Evolutionary conservation across 176 grass and related monocot species (phyloP).

Genomic region (Typha latifolia): DNA sequence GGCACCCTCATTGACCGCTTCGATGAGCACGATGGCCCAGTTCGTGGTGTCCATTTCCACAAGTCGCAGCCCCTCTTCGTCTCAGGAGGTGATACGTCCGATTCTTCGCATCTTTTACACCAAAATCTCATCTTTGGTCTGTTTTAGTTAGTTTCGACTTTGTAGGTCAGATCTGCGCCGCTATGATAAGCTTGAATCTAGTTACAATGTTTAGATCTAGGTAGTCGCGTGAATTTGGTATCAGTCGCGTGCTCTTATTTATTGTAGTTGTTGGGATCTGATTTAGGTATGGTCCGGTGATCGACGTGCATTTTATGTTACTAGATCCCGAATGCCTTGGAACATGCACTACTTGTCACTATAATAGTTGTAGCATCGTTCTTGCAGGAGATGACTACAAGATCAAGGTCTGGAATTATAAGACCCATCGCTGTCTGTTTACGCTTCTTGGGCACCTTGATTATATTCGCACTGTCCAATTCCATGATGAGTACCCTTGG

Average conservation of each 20-base stretch:
- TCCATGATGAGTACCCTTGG: slow-evolving; percentile 78
- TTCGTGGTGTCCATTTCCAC: slow-evolving; percentile 84
- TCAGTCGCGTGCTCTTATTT: background rate
- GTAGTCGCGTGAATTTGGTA: background rate
- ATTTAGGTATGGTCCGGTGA: too few relatives aligned
- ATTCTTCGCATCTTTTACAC: slow-evolving; percentile 7
- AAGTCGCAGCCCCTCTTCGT: slow-evolving; percentile 95
- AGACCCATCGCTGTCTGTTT: slow-evolving; percentile 87
- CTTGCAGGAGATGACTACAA: slow-evolving; percentile 85
- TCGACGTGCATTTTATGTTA: too few relatives aligned
- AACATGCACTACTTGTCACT: background rate
- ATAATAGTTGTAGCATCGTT: slow-evolving; percentile 6
- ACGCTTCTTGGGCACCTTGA: slow-evolving; percentile 85
- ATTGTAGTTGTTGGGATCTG: too few relatives aligned
- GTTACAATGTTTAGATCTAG: slow-evolving; percentile 15
- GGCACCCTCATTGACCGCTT: slow-evolving; percentile 91
- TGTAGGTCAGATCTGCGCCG: background rate
- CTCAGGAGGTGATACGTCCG: slow-evolving; percentile 64
- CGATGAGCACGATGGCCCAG: slow-evolving; percentile 87
- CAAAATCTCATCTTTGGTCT: background rate
- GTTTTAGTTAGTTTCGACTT: background rate
- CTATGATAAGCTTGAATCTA: slow-evolving; percentile 1
- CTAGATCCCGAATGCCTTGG: background rate
- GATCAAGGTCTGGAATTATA: slow-evolving; percentile 97
- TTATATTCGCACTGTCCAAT: slow-evolving; percentile 90